These are phyloP conservation scores for Cyanidioschyzon merolae DNA, from an alignment of 23 red algal species.

Conservation along the genomic window DNA sequence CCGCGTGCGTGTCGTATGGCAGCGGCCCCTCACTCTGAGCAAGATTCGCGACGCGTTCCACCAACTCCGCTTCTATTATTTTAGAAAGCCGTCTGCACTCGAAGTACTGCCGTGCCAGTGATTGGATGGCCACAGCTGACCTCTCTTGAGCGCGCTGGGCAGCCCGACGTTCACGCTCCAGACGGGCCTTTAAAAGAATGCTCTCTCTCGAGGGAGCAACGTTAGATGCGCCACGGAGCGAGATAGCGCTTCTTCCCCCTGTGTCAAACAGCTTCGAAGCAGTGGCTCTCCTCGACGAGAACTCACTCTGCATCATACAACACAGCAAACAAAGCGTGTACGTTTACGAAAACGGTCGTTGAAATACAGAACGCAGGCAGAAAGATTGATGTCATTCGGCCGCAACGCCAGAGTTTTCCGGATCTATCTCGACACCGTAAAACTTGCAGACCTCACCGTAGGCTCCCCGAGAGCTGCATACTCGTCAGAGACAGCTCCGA, in stretches of 20 bases:
- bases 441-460: too few species aligned
- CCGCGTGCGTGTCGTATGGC: neutral
- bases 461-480: too few species aligned
- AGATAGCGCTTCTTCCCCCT: neutral
- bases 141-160: neutral
- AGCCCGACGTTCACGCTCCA: neutral
- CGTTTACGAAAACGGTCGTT: neutral
- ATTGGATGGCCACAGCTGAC: neutral
- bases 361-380: neutral
- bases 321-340: too few species aligned
- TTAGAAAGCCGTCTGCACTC: too few species aligned
- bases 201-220: neutral
- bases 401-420: too few species aligned
- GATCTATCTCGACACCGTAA: too few species aligned
- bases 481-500: too few species aligned
- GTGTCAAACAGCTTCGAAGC: neutral
- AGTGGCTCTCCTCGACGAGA: neutral
- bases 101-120: too few species aligned
- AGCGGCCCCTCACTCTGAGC: too few species aligned
- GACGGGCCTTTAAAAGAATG: neutral
- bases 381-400: too few species aligned
- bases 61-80: too few species aligned
- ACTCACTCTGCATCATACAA: neutral
- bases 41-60: too few species aligned
- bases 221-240: neutral